phyloP scores from a whole-genome alignment of 1,284 basidiomycete species.

The Leccinum pachyderme region DNA sequence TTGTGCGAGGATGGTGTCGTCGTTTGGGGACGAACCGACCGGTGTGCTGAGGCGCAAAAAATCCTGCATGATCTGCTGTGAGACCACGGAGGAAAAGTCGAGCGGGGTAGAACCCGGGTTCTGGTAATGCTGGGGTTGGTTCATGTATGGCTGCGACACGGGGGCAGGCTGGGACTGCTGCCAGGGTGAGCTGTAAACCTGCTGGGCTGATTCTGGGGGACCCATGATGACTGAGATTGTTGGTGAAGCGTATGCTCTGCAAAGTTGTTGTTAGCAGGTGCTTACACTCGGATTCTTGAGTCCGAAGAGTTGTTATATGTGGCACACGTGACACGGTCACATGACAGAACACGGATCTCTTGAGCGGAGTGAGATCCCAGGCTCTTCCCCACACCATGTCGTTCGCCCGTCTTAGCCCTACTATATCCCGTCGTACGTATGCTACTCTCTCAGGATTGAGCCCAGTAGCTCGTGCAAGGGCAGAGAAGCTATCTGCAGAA shows the following conservation, averaged over 20 bases:
- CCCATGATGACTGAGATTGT: slow-evolving; percentile 11
- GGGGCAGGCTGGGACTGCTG: slow-evolving; percentile 25
- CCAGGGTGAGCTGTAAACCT: slow-evolving; percentile 22
- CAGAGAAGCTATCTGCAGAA: slow-evolving; percentile 62
- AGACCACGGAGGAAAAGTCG: slow-evolving; percentile 38
- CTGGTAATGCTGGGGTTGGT: slow-evolving; percentile 21
- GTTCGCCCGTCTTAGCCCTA: slow-evolving; percentile 32
- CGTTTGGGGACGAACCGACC: slow-evolving; percentile 47
- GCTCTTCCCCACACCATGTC: slow-evolving; percentile 32
- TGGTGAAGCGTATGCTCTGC: slow-evolving; percentile 13
- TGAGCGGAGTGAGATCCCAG: not conserved
- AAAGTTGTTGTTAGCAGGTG: slow-evolving; percentile 14
- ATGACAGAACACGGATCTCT: not conserved
- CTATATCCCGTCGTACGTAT: slow-evolving; percentile 38
- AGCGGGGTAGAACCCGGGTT: slow-evolving; percentile 12
- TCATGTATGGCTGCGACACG: slow-evolving; percentile 19
- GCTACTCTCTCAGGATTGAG: slow-evolving; percentile 51
- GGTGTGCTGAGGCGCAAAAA: slow-evolving; percentile 50
- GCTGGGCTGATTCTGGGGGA: slow-evolving; percentile 24
- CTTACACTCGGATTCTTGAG: slow-evolving; percentile 7
- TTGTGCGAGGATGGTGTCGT: slow-evolving; percentile 54
- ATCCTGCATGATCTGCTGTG: slow-evolving; percentile 53
- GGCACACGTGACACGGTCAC: slow-evolving; percentile 13
- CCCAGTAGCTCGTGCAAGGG: slow-evolving; percentile 52
- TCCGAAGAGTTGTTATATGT: no score